phyloP scores from a whole-genome alignment of 176 grass and related monocot species.

The Carex scoparia region DNA sequence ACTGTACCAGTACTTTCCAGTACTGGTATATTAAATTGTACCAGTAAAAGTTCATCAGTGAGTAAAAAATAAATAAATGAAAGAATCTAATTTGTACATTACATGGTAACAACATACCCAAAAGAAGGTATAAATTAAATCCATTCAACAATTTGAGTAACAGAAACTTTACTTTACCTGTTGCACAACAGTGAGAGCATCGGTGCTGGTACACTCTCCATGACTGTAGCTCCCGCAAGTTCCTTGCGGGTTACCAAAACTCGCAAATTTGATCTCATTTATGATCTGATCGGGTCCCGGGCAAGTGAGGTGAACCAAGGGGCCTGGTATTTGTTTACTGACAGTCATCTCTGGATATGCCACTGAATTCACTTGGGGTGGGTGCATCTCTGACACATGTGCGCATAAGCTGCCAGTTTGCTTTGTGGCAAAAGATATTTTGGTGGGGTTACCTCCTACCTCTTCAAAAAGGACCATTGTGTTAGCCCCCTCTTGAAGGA shows the following conservation, averaged over 20 bases:
- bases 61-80: not conserved
- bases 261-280: constrained; percentile 75
- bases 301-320: constrained; percentile 64
- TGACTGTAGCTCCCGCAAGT: constrained; percentile 71
- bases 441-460: constrained; percentile 68
- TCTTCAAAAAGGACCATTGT: constrained; percentile 89
- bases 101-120: not conserved
- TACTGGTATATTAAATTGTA: not conserved
- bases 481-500: constrained; percentile 73
- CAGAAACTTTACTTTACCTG: constrained; percentile 48
- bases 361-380: constrained; percentile 59
- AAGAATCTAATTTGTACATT: not conserved
- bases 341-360: constrained; percentile 33
- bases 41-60: not conserved
- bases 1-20: not conserved
- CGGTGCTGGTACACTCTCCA: constrained; percentile 65
- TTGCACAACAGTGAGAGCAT: constrained; percentile 63
- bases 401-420: constrained; percentile 55
- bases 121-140: not conserved
- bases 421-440: constrained; percentile 67
- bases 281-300: constrained; percentile 62
- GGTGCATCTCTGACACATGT: constrained; percentile 75
- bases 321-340: constrained; percentile 30
- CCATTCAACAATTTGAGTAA: not conserved
- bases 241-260: constrained; percentile 83